Percentiles rank a stretch among this genome's conserved stretches.
phyloP scores from a whole-genome alignment of 495 filamentous ascomycete genomes.

The Xylaria telfairii region DNA sequence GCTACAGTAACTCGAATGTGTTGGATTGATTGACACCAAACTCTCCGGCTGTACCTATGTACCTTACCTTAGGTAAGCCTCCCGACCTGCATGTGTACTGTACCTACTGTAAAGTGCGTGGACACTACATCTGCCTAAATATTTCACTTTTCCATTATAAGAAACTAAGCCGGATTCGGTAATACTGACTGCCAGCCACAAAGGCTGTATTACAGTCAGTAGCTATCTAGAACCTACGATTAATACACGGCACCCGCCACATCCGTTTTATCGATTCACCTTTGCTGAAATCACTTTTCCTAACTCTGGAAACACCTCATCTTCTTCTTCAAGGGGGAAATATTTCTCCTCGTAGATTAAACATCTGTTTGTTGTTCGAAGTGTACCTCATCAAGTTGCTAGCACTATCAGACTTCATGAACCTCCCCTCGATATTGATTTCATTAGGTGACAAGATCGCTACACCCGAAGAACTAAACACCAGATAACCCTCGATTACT shows the following conservation, averaged over 20 bases:
- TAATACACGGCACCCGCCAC: background rate
- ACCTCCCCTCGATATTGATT: background rate
- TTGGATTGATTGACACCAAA: background rate
- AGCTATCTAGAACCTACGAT: constrained; percentile 7
- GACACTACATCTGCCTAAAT: background rate
- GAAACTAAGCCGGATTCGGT: background rate
- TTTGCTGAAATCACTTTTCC: background rate
- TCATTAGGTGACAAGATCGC: background rate
- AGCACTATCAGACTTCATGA: too few relatives aligned
- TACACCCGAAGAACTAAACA: background rate
- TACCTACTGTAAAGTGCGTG: background rate
- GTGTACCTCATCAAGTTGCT: background rate
- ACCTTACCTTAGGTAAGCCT: background rate
- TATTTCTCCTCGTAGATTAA: background rate
- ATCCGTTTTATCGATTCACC: background rate
- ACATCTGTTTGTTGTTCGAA: background rate
- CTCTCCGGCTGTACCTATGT: background rate
- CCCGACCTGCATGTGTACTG: background rate
- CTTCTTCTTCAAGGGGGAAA: too few relatives aligned
- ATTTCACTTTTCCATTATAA: background rate
- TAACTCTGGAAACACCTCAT: background rate
- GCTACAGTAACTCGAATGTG: background rate
- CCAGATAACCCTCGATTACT: background rate
- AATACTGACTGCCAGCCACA: background rate
- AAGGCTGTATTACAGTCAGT: background rate